Evolutionary conservation across 805 yeast species (phyloP).

Genomic region (Phaffomyces opuntiae): DNA sequence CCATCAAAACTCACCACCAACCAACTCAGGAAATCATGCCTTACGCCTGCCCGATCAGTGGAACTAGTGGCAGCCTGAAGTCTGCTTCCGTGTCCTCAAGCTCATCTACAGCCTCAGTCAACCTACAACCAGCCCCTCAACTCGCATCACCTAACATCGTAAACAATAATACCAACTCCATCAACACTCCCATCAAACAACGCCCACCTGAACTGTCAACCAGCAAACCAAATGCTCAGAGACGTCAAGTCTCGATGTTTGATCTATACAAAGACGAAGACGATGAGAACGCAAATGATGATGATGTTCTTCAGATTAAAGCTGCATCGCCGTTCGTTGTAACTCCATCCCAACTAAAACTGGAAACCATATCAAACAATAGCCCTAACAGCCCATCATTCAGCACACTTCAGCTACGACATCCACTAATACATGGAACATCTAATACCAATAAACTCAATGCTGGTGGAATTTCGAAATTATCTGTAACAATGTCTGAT

Average conservation of each 20-base stretch:
- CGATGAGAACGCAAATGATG: background rate
- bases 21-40: conserved; percentile 14
- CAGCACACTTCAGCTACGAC: background rate
- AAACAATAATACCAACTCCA: too few relatives aligned
- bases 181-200: too few relatives aligned
- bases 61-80: conserved; percentile 8
- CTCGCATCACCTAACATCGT: too few relatives aligned
- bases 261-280: conserved; percentile 19
- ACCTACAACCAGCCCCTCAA: too few relatives aligned
- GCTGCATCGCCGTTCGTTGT: background rate
- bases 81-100: background rate
- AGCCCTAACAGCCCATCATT: background rate
- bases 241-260: conserved; percentile 6
- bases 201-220: background rate
- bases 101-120: background rate
- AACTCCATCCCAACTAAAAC: background rate
- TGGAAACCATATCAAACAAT: background rate
- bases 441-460: conserved; percentile 8
- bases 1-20: background rate
- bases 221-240: background rate
- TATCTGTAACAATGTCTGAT: conserved; percentile 30
- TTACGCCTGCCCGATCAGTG: conserved; percentile 23
- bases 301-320: background rate
- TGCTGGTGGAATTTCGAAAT: conserved; percentile 22
- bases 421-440: conserved; percentile 4